phyloP scores from a whole-genome alignment of 306 rosid species.

The Medicago lupulina region DNA sequence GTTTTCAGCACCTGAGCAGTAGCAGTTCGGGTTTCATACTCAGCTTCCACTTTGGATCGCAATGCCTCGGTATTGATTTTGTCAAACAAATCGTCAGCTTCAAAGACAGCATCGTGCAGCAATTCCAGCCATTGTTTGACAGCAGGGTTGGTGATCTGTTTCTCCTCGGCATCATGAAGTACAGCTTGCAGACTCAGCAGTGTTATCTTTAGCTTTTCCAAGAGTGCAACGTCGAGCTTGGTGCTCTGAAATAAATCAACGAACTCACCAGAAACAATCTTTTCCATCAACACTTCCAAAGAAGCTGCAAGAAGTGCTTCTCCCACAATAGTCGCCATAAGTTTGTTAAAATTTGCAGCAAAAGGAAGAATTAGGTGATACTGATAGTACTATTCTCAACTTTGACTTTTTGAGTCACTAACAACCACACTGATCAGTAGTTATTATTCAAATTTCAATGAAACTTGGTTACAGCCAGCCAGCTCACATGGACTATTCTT shows the following conservation, averaged over 20 bases:
- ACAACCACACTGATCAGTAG: too few relatives aligned
- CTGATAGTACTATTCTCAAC: too few relatives aligned
- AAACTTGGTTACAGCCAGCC: too few relatives aligned
- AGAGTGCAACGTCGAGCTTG: conserved; percentile 3
- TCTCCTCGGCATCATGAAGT: conserved; percentile 36
- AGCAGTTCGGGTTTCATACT: neutral
- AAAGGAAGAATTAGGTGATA: too few relatives aligned
- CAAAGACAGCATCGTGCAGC: conserved; percentile 26
- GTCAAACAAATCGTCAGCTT: conserved; percentile 1
- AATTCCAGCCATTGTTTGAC: conserved; percentile 34
- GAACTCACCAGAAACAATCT: conserved; percentile 1
- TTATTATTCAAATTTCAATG: too few relatives aligned
- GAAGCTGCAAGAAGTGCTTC: conserved; percentile 39
- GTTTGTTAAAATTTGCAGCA: neutral
- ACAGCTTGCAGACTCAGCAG: conserved; percentile 32
- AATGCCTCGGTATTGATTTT: conserved; percentile 30
- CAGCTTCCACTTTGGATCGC: neutral
- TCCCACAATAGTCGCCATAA: conserved; percentile 20
- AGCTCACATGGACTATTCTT: too few relatives aligned
- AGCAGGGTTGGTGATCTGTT: neutral
- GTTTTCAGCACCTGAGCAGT: conserved; percentile 44
- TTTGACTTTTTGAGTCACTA: too few relatives aligned
- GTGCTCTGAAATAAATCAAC: neutral
- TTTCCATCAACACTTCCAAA: conserved; percentile 6
- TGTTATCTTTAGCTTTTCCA: conserved; percentile 2